A percentile compares a stretch with the other conserved stretches of the same genome.
Conservation (phyloP, 163 green algal genomes). For the Prototheca wickerhamii region DNA sequence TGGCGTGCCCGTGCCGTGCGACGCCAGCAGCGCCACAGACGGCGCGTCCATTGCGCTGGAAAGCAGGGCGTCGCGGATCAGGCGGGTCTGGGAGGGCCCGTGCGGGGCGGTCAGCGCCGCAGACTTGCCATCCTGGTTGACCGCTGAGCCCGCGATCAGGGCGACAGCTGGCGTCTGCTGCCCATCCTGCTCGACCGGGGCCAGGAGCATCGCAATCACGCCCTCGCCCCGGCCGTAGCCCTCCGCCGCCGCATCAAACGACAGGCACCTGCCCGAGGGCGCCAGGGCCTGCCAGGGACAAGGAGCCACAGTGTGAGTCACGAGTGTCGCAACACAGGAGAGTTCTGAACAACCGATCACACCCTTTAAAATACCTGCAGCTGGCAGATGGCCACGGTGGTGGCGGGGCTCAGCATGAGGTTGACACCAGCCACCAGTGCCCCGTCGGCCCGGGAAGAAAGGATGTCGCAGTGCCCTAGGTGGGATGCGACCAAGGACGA, state of each 20-base stretch:
- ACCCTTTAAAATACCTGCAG: slow-evolving; percentile 15
- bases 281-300: slow-evolving; percentile 77
- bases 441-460: background rate
- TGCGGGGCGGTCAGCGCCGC: slow-evolving; percentile 42
- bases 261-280: slow-evolving; percentile 70
- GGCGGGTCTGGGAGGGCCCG: slow-evolving; percentile 45
- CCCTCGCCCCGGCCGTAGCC: slow-evolving; percentile 52
- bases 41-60: background rate
- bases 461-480: background rate
- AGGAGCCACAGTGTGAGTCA: too few species aligned
- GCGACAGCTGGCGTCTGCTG: background rate
- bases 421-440: slow-evolving; percentile 57
- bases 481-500: slow-evolving; percentile 49
- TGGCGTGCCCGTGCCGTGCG: slow-evolving; percentile 66
- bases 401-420: slow-evolving; percentile 26
- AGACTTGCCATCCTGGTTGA: slow-evolving; percentile 87
- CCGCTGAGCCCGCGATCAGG: slow-evolving; percentile 39
- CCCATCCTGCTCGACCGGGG: background rate
- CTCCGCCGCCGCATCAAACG: slow-evolving; percentile 65
- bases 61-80: slow-evolving; percentile 50
- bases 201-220: slow-evolving; percentile 34
- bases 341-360: background rate
- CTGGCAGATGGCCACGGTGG: slow-evolving; percentile 40
- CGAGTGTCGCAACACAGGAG: background rate
- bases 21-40: slow-evolving; percentile 31